Base-by-base conservation (phyloP, 1,284 basidiomycete genomes). In the Malassezia vespertilionis region DNA sequence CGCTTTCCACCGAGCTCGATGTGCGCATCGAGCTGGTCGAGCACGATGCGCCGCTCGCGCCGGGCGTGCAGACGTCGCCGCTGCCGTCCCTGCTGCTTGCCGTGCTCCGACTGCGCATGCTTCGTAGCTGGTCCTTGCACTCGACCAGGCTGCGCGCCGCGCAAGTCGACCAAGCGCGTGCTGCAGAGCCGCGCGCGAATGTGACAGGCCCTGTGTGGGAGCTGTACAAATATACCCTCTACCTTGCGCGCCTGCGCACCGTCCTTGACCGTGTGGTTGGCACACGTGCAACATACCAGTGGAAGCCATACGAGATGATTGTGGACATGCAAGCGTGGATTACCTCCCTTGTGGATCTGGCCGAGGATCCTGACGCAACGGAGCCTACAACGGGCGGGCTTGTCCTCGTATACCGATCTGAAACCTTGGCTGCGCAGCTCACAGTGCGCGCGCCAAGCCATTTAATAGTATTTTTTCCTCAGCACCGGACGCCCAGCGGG, bases 1-100 rank as follows among this genome's bases (percentile, higher is more conserved):
- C 48, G 24, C 48, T 51, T 10, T 45, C 48, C 11, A 32, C 37
- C 9, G 22, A 22, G 15, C 39, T 51, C 30, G 23, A 22, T 17
- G 54, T 63, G 1, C 20, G 52, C 4, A 43, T 65, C 26, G 54
- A 52, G 8, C 31, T 63, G 9, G 48, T 45, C 15, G 26, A 35
- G 22, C 33, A 40, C 11, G 23, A n/a, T 4, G 26, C 12, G 17
- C n/a, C 36, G 31, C 20, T 22, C 17, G 10, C n/a, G 8, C 21
- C 21, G 8, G 30, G 14, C 18, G 53, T 20, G 57, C 58, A 18
- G 30, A 6, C 11, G 8, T 45, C 48, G 11, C 35, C 43, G 5
- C 33, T 33, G 30, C 20, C 48, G 2, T 44, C 48, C 14, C 23
- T 51, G 12, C 32, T 51, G 24, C 40, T 51, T 14, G 30, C 43